These are phyloP conservation scores for Ceratobasidium sp. DNA, from an alignment of 1,284 basidiomycete genomes.

Conservation along the genomic window DNA sequence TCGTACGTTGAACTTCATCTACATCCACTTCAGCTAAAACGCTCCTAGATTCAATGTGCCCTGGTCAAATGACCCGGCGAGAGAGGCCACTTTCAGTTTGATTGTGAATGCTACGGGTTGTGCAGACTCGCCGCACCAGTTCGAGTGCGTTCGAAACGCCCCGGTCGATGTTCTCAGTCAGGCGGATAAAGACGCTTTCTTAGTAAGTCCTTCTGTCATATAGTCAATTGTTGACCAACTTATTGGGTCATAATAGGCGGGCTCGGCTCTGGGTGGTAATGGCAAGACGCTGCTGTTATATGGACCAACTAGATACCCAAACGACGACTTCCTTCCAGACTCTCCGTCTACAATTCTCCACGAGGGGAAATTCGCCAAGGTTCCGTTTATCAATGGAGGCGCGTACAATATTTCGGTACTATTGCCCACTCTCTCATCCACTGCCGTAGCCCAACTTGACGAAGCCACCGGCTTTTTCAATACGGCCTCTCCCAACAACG, in stretches of 20 bases:
- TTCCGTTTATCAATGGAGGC: slow-evolving; percentile 55
- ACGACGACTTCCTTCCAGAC: slow-evolving; percentile 53
- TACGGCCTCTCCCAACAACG: background rate
- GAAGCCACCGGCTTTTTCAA: slow-evolving; percentile 46
- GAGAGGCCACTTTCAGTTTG: background rate
- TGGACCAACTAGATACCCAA: slow-evolving; percentile 49
- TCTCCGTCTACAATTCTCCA: slow-evolving; percentile 51
- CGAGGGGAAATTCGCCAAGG: slow-evolving; percentile 50
- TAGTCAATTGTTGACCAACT: background rate
- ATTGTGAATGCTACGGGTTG: slow-evolving; percentile 3
- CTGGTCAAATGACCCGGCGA: background rate
- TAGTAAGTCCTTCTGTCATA: background rate
- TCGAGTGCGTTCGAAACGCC: slow-evolving; percentile 18
- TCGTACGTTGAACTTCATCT: slow-evolving; percentile 4
- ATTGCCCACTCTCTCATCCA: no score
- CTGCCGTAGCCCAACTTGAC: slow-evolving; percentile 33
- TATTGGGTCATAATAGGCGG: background rate
- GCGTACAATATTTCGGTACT: slow-evolving; percentile 20
- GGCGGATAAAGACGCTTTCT: background rate
- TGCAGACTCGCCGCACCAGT: background rate
- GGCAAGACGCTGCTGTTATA: slow-evolving; percentile 15
- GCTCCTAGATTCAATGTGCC: background rate
- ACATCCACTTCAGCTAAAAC: no score
- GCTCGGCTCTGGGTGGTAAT: slow-evolving; percentile 8
- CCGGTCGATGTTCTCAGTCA: background rate